Percentiles rank a stretch among this genome's conserved stretches.
phyloP scores from a whole-genome alignment of 2,329 filamentous ascomycete genomes.

The Fusarium sp. region DNA sequence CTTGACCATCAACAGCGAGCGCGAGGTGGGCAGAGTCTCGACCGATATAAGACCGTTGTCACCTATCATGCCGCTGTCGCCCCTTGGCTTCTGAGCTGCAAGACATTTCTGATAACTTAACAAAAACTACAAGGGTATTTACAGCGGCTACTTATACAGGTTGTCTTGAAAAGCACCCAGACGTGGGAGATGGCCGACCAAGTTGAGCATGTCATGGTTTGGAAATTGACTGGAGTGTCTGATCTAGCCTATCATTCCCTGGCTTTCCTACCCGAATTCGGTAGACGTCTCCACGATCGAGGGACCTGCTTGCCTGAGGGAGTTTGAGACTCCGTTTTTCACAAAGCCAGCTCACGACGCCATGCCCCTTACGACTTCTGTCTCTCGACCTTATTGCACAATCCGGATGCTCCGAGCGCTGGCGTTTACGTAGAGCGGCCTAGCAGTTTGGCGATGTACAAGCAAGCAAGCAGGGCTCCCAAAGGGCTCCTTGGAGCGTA shows the following conservation, averaged over 20 bases:
- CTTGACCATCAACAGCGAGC: conserved; percentile 61
- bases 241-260: background rate
- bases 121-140: conserved; percentile 14
- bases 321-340: conserved; percentile 35
- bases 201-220: background rate
- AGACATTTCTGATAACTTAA: conserved; percentile 18
- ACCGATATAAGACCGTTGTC: conserved; percentile 69
- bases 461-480: conserved; percentile 24
- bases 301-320: conserved; percentile 2
- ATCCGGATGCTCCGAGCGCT: conserved; percentile 32
- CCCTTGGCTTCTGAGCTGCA: conserved; percentile 65
- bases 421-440: conserved; percentile 30
- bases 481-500: conserved; percentile 4
- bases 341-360: conserved; percentile 51
- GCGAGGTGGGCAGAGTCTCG: conserved; percentile 44
- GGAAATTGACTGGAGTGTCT: background rate
- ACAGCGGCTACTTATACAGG: conserved; percentile 14
- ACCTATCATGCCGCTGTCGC: conserved; percentile 75
- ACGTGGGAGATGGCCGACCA: background rate
- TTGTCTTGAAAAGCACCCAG: background rate
- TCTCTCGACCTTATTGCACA: conserved; percentile 30
- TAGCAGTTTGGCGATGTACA: conserved; percentile 22
- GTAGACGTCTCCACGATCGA: conserved; percentile 1
- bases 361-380: conserved; percentile 53
- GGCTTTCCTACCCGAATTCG: background rate